Evolutionary conservation across 1,284 basidiomycete species (phyloP), one percentile per base, ranked within the genome.

Genomic region (Pascua sp.): DNA sequence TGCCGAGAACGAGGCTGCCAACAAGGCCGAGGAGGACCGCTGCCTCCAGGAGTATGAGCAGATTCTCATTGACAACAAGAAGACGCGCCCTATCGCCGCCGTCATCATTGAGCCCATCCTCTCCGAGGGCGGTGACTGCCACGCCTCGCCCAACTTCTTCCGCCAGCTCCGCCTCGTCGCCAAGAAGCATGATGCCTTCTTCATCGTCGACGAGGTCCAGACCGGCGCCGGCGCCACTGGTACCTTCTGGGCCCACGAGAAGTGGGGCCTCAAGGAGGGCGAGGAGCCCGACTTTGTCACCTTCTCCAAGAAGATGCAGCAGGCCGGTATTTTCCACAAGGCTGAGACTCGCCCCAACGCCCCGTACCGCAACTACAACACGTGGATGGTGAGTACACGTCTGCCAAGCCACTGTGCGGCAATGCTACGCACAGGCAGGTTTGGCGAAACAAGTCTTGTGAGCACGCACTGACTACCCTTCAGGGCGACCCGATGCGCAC

Each of bases 71-170:
- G 57, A 68, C 61, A 49, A 75, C 65, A 79, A 79, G 69, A 62
- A 68, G 47, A 70, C 68, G 40, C 73, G 72, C 57, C 79, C 80
- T 1, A 77, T 83, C 40, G 82, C 82, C 1, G 82, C 81, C 0
- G 71, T 83, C 44, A 82, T 83, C 59, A 79, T 83, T 59, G 82
- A 83, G 68, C 82, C 82, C 12, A 79, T 83, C 60, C 78, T 81
- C 54, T 79, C 79, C n/a, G 81, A 82, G 67, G 82, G 82, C 11
- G 82, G 82, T 11, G 82, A 83, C 72, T 77, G 79, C 59, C 82
- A 83, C 66, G 82, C 82, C 11, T 79, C 78, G 9, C 74, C 78
- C 15, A 61, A 66, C 40, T 83, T 81, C 72, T 83, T 83, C 79
- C 76, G 77, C 47, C 72, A 70, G 11, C 70, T 83, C 16, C 70